Evolutionary conservation across 345 rosid genomes (phyloP).

Genomic region (Pseudoturritis turrita): DNA sequence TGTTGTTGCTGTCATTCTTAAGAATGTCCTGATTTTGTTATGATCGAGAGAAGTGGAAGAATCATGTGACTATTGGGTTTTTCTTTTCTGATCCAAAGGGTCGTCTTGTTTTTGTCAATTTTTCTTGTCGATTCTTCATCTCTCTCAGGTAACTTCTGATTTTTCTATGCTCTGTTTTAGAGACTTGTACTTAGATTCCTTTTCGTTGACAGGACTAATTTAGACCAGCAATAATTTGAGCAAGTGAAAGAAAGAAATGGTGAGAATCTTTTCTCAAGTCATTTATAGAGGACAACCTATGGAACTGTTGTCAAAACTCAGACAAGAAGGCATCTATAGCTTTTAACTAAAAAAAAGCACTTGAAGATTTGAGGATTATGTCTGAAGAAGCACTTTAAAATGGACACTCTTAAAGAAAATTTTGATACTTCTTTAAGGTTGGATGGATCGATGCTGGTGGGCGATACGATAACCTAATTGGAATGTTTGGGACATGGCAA

Average conservation of each 20-base stretch:
- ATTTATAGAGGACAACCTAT: no score
- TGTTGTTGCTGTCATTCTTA: neutral
- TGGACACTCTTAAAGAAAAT: neutral
- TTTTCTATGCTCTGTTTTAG: conserved; percentile 5
- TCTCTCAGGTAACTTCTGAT: conserved; percentile 14
- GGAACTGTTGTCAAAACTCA: no score
- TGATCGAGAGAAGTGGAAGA: neutral
- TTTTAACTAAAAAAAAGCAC: no score
- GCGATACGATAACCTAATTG: conserved; percentile 73
- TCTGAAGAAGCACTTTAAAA: no score
- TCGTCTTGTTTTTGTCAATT: conserved; percentile 14
- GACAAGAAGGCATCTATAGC: no score
- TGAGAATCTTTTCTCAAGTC: no score
- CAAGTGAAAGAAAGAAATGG: no score
- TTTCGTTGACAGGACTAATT: neutral
- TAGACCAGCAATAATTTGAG: no score
- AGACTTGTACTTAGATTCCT: neutral
- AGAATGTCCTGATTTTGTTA: conserved; percentile 12
- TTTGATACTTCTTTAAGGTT: conserved; percentile 39
- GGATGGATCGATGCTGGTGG: conserved; percentile 85
- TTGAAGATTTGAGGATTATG: no score
- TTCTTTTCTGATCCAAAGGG: conserved; percentile 5
- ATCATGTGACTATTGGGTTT: conserved; percentile 16
- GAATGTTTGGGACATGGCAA: conserved; percentile 71
- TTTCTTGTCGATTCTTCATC: conserved; percentile 14